phyloP scores from a whole-genome alignment of 768 basidiomycete species.

The Gyrodon lividus region DNA sequence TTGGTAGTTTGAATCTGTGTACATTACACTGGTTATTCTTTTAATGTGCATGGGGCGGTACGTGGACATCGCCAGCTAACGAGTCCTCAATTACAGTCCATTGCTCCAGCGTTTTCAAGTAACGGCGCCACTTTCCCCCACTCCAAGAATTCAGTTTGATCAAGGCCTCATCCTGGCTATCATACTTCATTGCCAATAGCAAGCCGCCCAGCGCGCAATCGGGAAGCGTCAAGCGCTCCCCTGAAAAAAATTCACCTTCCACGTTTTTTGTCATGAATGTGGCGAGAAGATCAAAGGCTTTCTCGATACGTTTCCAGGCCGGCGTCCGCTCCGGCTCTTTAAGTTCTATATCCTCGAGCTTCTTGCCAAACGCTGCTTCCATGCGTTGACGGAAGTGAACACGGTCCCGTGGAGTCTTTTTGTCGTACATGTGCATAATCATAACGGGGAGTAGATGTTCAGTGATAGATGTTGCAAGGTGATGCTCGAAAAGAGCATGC shows the following conservation, averaged over 20 bases:
- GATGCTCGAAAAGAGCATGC: conserved; percentile 6
- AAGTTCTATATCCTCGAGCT: no score
- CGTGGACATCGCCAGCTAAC: no score
- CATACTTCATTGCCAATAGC: conserved; percentile 21
- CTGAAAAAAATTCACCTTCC: conserved; percentile 19
- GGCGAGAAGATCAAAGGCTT: background rate
- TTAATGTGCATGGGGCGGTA: conserved; percentile 37
- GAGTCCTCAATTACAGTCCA: conserved; percentile 13
- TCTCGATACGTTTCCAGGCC: background rate
- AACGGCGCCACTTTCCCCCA: conserved; percentile 27
- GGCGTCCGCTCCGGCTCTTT: conserved; percentile 23
- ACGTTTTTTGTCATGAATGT: conserved; percentile 6
- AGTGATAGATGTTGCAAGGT: no score
- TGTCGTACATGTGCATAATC: no score
- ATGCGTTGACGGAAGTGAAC: no score
- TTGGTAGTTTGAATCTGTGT: no score
- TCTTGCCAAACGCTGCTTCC: no score
- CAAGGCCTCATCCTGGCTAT: conserved; percentile 31
- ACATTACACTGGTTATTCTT: no score
- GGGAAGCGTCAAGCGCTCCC: conserved; percentile 19
- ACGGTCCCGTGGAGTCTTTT: no score
- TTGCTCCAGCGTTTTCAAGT: conserved; percentile 16
- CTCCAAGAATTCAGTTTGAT: conserved; percentile 25
- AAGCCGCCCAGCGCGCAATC: conserved; percentile 29
- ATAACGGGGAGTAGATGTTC: no score